Percentiles rank a stretch among this genome's conserved stretches.
Conservation (phyloP, 1,284 basidiomycete species). For the Sphaerobolus stellatus region DNA sequence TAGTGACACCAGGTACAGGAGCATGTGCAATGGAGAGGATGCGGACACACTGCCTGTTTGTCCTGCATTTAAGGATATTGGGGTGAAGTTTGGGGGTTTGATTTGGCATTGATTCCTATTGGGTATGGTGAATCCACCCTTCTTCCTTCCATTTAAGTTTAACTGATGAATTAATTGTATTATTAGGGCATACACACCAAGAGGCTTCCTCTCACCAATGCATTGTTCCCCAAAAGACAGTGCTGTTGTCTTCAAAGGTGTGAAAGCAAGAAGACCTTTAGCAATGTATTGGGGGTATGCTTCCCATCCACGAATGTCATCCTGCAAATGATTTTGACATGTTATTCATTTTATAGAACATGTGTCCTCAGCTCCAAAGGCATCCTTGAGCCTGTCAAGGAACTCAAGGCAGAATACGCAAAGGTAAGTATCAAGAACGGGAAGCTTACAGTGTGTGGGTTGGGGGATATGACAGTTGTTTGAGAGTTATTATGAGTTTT, state of each 20-base stretch:
- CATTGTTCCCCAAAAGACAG: conserved; percentile 64
- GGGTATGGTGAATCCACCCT: conserved; percentile 43
- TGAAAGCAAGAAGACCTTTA: conserved; percentile 54
- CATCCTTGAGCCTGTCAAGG: conserved; percentile 56
- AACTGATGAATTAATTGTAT: conserved; percentile 18
- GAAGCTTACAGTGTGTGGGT: conserved; percentile 51
- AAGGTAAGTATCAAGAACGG: conserved; percentile 48
- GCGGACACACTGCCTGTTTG: conserved; percentile 56
- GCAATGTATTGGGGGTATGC: conserved; percentile 76
- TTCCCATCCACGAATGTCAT: conserved; percentile 14
- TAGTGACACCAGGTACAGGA: conserved; percentile 66
- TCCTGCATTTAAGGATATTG: conserved; percentile 69
- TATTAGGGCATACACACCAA: conserved; percentile 60
- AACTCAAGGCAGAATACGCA: conserved; percentile 49
- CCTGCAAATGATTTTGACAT: conserved; percentile 3
- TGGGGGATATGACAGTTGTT: conserved; percentile 51
- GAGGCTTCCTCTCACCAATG: conserved; percentile 55
- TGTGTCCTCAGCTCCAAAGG: conserved; percentile 56
- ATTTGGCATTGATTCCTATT: conserved; percentile 63
- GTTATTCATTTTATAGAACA: conserved; percentile 32
- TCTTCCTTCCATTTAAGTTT: background rate
- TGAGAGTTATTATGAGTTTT: too few relatives aligned
- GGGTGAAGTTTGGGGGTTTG: conserved; percentile 60
- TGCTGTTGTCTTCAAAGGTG: conserved; percentile 63
- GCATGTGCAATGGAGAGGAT: conserved; percentile 44